Conservation (phyloP, 305 asterid species). For the Ilex paraguariensis region DNA sequence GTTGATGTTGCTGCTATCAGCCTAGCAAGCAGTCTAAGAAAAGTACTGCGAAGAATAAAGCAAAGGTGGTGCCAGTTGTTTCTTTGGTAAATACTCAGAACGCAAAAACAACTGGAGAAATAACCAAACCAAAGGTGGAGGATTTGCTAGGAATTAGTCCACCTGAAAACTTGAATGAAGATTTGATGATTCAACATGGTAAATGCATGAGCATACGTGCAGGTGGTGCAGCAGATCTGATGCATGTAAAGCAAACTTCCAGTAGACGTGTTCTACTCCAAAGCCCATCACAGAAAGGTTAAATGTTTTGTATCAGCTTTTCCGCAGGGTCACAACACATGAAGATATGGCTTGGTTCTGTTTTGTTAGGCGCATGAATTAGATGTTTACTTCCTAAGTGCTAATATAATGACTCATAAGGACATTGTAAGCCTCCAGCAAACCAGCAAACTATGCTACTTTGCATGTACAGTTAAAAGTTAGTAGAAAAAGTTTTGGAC, state of each 20-base stretch:
- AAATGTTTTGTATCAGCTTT: constrained; percentile 21
- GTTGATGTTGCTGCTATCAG: constrained; percentile 24
- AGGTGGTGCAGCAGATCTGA: constrained; percentile 28
- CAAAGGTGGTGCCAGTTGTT: constrained; percentile 39
- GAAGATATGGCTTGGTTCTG: neutral
- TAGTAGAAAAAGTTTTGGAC: too few species aligned
- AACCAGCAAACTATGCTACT: too few species aligned
- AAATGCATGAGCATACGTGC: constrained; percentile 16
- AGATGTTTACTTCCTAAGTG: neutral
- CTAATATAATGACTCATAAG: neutral
- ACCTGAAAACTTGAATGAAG: constrained; percentile 13
- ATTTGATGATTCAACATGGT: constrained; percentile 22
- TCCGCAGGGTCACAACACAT: constrained; percentile 7
- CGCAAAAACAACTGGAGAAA: constrained; percentile 26
- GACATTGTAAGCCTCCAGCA: too few species aligned
- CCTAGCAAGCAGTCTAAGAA: constrained; percentile 39
- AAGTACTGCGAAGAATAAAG: constrained; percentile 35
- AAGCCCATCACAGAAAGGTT: constrained; percentile 40
- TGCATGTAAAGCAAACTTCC: constrained; percentile 28
- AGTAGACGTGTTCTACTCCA: constrained; percentile 20
- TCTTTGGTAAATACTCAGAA: constrained; percentile 26
- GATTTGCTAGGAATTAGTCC: constrained; percentile 32
- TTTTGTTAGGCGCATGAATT: neutral
- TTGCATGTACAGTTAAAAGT: too few species aligned
- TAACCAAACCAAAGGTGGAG: constrained; percentile 23